phyloP scores from a whole-genome alignment of 345 rosid genomes.

The Rhizophora apiculata region DNA sequence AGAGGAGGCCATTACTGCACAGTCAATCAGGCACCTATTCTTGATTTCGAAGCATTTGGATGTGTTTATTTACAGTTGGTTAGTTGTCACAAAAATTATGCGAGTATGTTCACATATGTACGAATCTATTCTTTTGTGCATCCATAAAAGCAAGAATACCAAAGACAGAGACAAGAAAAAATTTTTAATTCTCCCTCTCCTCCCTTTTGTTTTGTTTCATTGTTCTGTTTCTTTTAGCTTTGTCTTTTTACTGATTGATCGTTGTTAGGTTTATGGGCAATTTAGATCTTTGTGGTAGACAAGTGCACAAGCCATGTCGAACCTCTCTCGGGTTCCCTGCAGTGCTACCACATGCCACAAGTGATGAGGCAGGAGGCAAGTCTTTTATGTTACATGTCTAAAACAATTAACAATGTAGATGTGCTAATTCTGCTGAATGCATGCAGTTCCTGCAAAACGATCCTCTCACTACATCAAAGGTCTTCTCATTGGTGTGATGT shows the following conservation, averaged over 20 bases:
- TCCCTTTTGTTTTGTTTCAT: background rate
- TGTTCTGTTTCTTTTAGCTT: background rate
- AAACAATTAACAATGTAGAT: background rate
- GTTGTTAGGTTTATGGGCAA: constrained; percentile 68
- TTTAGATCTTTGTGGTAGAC: constrained; percentile 84
- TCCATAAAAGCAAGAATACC: no score
- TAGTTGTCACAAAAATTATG: no score
- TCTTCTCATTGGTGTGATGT: constrained; percentile 73
- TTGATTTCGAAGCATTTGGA: no score
- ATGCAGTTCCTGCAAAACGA: constrained; percentile 58
- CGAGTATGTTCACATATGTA: no score
- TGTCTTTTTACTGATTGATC: constrained; percentile 11
- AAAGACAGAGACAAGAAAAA: background rate
- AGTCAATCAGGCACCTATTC: no score
- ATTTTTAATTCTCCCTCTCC: background rate
- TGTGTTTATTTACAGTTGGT: no score
- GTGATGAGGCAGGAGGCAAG: constrained; percentile 76
- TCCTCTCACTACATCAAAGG: constrained; percentile 92
- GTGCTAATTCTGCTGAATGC: constrained; percentile 6
- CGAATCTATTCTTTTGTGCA: no score
- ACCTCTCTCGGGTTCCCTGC: constrained; percentile 97
- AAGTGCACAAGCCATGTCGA: constrained; percentile 84
- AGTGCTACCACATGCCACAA: constrained; percentile 88
- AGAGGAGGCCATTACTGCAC: background rate
- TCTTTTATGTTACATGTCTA: constrained; percentile 6